Evolutionary conservation across 1,284 basidiomycete genomes (phyloP), one percentile per base, ranked within the genome.

Genomic region (Taiwanofungus camphoratus): DNA sequence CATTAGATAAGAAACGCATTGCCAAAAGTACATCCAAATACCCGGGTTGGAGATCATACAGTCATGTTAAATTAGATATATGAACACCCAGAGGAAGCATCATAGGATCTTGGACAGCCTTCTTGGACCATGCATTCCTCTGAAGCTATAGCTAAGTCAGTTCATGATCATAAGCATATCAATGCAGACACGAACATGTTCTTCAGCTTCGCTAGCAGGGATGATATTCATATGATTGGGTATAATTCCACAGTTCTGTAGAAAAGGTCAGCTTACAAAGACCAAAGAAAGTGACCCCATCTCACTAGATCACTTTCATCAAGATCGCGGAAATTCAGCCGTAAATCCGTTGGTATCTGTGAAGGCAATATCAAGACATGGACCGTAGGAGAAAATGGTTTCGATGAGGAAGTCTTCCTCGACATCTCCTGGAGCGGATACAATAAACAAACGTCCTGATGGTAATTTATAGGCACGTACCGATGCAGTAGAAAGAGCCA

Each of bases 191-290:
- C 27, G 52, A 34, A 36, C 46, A 12, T 49, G 46, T 39, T 44
- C 46, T n/a, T 45, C 36, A 12, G 82, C 82, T 37, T 83, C 77
- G 7, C 58, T 44, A 11, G 66, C 65, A 12, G 80, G 69, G n/a
- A 88, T 55, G 18, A 89, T 62, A 56, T 89, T 87, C 83, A 89
- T 88, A 52, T 89, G 83, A 50, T 86, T 77, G 9, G 83, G 82
- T 33, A 76, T 63, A 24, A 71, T 61, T 13, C 70, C 70, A 20
- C 65, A 67, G 44, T 85, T 85, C 86, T 89, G 52, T 23, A 49
- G 32, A 36, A 22, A 33, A 34, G 34, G 42, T 36, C 31, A 35
- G 44, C 38, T 37, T 36, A 42, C 41, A 37, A 32, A 31, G 23
- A 5, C 11, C 19, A 3, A 9, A 15, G 21, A 23, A 7, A 20